phyloP scores from a whole-genome alignment of 2,329 filamentous ascomycete genomes.

The Alternaria infectoria region DNA sequence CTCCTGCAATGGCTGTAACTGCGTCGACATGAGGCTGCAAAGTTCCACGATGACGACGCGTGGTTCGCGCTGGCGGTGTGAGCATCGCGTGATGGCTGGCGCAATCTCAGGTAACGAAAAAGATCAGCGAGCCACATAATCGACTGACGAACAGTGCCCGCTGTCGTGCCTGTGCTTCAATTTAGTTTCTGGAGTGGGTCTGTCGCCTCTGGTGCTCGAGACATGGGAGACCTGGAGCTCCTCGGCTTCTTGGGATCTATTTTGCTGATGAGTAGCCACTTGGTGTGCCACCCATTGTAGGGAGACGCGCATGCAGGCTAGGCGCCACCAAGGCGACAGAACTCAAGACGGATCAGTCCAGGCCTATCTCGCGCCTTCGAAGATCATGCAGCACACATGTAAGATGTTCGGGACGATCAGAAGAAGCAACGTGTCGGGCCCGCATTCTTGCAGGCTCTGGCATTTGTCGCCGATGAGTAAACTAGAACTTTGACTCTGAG shows the following conservation, averaged over 20 bases:
- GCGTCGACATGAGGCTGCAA: not conserved
- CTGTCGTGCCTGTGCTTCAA: slow-evolving; percentile 7
- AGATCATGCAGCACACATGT: not conserved
- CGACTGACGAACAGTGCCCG: slow-evolving; percentile 8
- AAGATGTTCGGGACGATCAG: slow-evolving; percentile 3
- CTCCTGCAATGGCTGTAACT: slow-evolving; percentile 15
- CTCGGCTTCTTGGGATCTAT: not conserved
- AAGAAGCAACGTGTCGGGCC: slow-evolving; percentile 7
- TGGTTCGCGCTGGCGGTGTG: slow-evolving; percentile 4
- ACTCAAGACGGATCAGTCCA: slow-evolving; percentile 1
- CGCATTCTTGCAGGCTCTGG: slow-evolving; percentile 1
- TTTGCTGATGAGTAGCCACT: not conserved
- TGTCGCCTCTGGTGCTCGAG: not conserved
- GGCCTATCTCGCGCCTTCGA: slow-evolving; percentile 1
- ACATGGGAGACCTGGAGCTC: slow-evolving; percentile 1
- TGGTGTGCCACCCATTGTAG: not conserved
- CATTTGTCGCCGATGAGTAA: not conserved
- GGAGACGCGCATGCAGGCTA: not conserved
- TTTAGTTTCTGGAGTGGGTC: slow-evolving; percentile 3
- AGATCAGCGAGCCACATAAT: slow-evolving; percentile 13
- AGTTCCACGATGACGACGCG: slow-evolving; percentile 17
- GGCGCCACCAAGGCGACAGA: slow-evolving; percentile 1
- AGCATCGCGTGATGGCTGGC: slow-evolving; percentile 9
- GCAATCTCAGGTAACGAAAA: slow-evolving; percentile 7
- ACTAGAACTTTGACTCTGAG: not conserved